Evolutionary conservation across 148 eudicot species (phyloP).

Genomic region (Arctostaphylos glauca): DNA sequence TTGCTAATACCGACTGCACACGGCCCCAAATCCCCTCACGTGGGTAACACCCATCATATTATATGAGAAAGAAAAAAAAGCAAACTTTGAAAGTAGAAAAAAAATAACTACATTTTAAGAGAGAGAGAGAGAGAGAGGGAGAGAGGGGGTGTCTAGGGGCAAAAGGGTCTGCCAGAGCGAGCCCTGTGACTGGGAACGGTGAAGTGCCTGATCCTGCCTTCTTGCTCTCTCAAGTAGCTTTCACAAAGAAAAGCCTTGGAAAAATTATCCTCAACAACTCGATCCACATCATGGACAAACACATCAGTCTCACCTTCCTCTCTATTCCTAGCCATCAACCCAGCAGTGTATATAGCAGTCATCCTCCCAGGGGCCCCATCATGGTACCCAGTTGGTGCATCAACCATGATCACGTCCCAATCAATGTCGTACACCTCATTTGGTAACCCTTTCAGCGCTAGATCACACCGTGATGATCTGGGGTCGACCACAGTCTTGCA

Average conservation of each 20-base stretch:
- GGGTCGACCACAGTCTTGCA: constrained; percentile 46
- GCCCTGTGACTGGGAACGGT: constrained; percentile 65
- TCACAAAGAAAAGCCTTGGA: constrained; percentile 62
- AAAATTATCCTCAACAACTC: constrained; percentile 61
- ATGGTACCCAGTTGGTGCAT: constrained; percentile 77
- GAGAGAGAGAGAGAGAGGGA: background rate
- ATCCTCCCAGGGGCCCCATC: constrained; percentile 74
- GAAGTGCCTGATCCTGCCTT: constrained; percentile 63
- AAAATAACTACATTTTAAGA: background rate
- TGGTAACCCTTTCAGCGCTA: constrained; percentile 51
- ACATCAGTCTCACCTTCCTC: constrained; percentile 62
- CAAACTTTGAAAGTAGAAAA: no score
- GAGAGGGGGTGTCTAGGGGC: constrained; percentile 31
- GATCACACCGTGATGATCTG: constrained; percentile 42
- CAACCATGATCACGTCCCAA: constrained; percentile 92
- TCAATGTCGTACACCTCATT: constrained; percentile 57
- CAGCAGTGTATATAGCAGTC: constrained; percentile 74
- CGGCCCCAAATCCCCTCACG: no score
- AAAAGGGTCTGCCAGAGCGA: constrained; percentile 47
- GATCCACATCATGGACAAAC: constrained; percentile 77
- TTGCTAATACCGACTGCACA: no score
- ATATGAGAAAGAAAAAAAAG: no score
- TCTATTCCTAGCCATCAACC: constrained; percentile 65
- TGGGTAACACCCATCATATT: no score
- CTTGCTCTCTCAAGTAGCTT: constrained; percentile 59